A percentile compares a stretch with the other conserved stretches of the same genome.
phyloP scores from a whole-genome alignment of 371 early-diverging fungal genomes.

The Sporodiniella umbellata region DNA sequence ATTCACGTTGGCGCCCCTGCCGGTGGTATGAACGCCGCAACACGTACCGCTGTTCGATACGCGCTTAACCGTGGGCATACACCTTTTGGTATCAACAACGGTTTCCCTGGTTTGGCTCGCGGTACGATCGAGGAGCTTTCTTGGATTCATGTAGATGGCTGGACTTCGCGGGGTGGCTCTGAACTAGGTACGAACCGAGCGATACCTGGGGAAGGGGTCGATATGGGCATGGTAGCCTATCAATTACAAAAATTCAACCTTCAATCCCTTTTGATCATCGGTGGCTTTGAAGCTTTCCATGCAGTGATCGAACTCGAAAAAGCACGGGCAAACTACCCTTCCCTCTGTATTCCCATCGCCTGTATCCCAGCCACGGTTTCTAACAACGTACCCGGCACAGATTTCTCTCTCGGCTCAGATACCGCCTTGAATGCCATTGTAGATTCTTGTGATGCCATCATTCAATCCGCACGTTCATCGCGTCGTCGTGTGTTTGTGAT shows the following conservation, averaged over 20 bases:
- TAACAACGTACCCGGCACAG: slow-evolving; percentile 99
- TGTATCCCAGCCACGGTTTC: slow-evolving; percentile 95
- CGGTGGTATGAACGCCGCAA: slow-evolving; percentile 98
- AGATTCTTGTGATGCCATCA: slow-evolving; percentile 90
- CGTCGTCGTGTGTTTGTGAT: slow-evolving; percentile 97
- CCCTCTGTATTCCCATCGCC: slow-evolving; percentile 91
- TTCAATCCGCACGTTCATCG: slow-evolving; percentile 86
- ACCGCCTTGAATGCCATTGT: slow-evolving; percentile 98
- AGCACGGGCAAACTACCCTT: slow-evolving; percentile 73
- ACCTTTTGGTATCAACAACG: slow-evolving; percentile 87
- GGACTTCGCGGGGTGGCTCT: slow-evolving; percentile 92
- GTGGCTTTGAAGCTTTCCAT: slow-evolving; percentile 93
- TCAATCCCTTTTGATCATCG: slow-evolving; percentile 88
- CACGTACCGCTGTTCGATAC: slow-evolving; percentile 86
- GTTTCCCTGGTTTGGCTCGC: slow-evolving; percentile 89
- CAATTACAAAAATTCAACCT: slow-evolving; percentile 89
- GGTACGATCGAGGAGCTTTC: slow-evolving; percentile 73
- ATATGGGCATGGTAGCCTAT: slow-evolving; percentile 77
- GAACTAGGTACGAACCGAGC: slow-evolving; percentile 93
- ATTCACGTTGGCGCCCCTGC: slow-evolving; percentile 95
- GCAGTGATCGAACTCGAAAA: slow-evolving; percentile 68
- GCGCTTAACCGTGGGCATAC: slow-evolving; percentile 83
- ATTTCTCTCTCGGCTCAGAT: slow-evolving; percentile 94
- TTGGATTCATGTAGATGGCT: slow-evolving; percentile 90
- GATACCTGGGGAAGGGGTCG: slow-evolving; percentile 78